phyloP scores from a whole-genome alignment of 2,329 filamentous ascomycete genomes.

The Periconia digitata region DNA sequence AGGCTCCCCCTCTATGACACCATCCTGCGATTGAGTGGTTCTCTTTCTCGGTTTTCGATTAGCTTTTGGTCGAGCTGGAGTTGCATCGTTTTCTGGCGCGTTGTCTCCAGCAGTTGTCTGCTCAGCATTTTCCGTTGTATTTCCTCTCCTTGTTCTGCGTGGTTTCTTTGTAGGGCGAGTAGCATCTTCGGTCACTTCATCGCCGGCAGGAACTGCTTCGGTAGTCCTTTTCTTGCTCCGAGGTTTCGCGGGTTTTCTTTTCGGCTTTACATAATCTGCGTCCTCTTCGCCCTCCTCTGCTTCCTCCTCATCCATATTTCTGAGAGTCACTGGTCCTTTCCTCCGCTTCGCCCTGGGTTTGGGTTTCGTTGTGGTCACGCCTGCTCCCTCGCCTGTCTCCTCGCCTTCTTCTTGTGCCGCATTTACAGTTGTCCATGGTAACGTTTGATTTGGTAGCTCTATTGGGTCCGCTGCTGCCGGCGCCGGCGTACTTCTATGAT shows the following conservation, averaged over 20 bases:
- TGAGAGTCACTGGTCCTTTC: slow-evolving; percentile 5
- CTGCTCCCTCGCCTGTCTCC: slow-evolving; percentile 6
- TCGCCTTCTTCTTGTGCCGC: slow-evolving; percentile 11
- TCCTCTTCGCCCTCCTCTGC: slow-evolving; percentile 12
- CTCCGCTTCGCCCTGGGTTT: slow-evolving; percentile 14
- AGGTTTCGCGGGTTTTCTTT: slow-evolving; percentile 16
- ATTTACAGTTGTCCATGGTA: slow-evolving; percentile 37
- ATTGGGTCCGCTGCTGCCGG: slow-evolving; percentile 10
- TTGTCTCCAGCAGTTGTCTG: slow-evolving; percentile 12
- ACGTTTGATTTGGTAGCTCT: slow-evolving; percentile 7
- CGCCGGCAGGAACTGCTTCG: slow-evolving; percentile 12
- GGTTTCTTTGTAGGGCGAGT: slow-evolving; percentile 23
- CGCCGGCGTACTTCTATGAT: not conserved
- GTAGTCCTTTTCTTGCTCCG: slow-evolving; percentile 19
- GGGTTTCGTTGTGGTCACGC: slow-evolving; percentile 12
- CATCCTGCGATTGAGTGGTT: slow-evolving; percentile 12
- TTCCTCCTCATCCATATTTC: slow-evolving; percentile 9
- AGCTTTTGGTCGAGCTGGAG: slow-evolving; percentile 14
- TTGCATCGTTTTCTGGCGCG: slow-evolving; percentile 9
- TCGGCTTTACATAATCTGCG: slow-evolving; percentile 13
- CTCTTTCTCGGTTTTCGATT: slow-evolving; percentile 16
- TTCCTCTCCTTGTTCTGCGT: slow-evolving; percentile 31
- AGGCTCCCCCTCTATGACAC: slow-evolving; percentile 2
- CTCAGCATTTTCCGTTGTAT: slow-evolving; percentile 13
- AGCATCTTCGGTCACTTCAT: slow-evolving; percentile 9